These are phyloP conservation scores for Kwoniella sp. DNA, from an alignment of 768 basidiomycete species.

Conservation along the genomic window DNA sequence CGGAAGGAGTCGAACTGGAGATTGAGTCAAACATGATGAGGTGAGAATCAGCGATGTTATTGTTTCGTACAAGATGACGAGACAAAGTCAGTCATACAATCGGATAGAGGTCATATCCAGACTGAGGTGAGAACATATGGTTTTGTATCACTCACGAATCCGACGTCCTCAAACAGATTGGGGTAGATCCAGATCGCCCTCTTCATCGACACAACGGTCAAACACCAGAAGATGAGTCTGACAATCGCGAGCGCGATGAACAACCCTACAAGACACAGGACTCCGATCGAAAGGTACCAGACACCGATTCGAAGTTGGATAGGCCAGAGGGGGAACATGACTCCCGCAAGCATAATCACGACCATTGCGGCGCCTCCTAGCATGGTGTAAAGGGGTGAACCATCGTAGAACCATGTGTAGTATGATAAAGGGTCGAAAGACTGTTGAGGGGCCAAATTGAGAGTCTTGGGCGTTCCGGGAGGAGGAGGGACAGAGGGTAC, in stretches of 20 bases:
- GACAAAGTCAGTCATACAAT: too few species aligned
- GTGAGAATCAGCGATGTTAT: too few species aligned
- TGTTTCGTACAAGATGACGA: too few species aligned
- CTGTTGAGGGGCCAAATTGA: constrained; percentile 74
- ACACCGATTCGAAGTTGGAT: constrained; percentile 87
- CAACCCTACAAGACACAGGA: constrained; percentile 81
- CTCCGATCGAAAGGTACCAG: constrained; percentile 88
- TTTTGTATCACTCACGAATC: constrained; percentile 96
- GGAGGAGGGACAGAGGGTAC: constrained; percentile 59
- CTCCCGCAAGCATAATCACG: constrained; percentile 86
- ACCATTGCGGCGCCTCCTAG: constrained; percentile 90
- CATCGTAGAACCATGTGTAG: constrained; percentile 97
- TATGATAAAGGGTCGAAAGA: constrained; percentile 76
- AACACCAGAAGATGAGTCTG: constrained; percentile 87
- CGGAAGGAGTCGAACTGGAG: constrained; percentile 91
- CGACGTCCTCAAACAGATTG: constrained; percentile 94
- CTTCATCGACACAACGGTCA: constrained; percentile 79
- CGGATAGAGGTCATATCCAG: too few species aligned
- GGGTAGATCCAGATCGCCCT: constrained; percentile 99
- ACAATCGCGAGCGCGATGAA: constrained; percentile 91
- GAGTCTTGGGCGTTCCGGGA: constrained; percentile 64
- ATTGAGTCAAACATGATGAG: not conserved
- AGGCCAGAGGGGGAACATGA: constrained; percentile 99
- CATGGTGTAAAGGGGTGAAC: constrained; percentile 89
- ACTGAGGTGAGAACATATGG: too few species aligned